Conservation (phyloP, 1,139 yeast species). For the Lodderomyces jiufengensis region DNA sequence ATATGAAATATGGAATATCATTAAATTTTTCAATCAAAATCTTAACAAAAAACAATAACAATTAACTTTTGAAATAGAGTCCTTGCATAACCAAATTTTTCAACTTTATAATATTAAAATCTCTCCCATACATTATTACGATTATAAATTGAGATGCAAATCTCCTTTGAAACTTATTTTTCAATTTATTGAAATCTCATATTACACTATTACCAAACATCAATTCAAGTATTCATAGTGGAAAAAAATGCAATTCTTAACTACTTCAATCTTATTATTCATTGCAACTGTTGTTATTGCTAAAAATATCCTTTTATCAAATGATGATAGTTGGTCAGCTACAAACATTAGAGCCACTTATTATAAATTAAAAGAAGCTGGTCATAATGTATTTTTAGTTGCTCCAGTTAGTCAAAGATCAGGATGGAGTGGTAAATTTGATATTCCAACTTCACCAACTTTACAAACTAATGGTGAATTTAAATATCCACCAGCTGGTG, state of each 20-base stretch:
- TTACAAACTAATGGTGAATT: conserved; percentile 44
- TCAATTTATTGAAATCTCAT: too few species aligned
- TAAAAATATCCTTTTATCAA: conserved; percentile 53
- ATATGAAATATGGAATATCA: too few species aligned
- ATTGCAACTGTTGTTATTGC: conserved; percentile 19
- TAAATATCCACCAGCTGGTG: conserved; percentile 37
- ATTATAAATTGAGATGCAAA: too few species aligned
- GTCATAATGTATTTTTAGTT: conserved; percentile 49
- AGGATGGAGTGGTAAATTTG: conserved; percentile 56
- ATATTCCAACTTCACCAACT: conserved; percentile 38
- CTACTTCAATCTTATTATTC: conserved; percentile 9
- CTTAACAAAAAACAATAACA: too few species aligned
- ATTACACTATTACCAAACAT: background rate
- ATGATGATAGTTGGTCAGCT: conserved; percentile 60
- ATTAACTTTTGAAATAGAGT: too few species aligned
- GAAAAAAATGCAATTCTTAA: conserved; percentile 13
- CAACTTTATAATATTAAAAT: too few species aligned
- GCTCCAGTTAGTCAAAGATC: conserved; percentile 61
- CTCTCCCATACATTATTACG: too few species aligned
- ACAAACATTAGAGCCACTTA: conserved; percentile 60
- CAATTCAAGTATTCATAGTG: too few species aligned
- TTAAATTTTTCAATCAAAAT: too few species aligned
- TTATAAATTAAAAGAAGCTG: conserved; percentile 50
- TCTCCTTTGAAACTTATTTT: too few species aligned
- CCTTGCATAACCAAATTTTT: too few species aligned